Evolutionary conservation across 139 green algal species (phyloP).

Genomic region (Ulvella scutata): DNA sequence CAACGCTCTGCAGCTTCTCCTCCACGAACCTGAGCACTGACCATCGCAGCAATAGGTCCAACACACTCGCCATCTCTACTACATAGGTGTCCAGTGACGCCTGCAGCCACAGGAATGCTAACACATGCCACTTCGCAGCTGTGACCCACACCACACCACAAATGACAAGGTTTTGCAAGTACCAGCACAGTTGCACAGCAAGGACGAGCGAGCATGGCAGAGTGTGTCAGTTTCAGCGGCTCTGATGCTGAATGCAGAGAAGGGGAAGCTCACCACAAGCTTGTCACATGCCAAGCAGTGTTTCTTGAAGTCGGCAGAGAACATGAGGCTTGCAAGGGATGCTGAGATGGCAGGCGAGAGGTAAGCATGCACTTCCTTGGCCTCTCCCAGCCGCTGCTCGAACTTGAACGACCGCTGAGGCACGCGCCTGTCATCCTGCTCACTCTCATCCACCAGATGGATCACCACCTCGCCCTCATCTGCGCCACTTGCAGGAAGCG

Average conservation of each 20-base stretch:
- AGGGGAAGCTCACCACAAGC: constrained; percentile 8
- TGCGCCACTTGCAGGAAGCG: too few species aligned
- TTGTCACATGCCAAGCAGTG: constrained; percentile 61
- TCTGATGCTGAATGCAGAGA: not conserved
- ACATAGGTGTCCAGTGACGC: constrained; percentile 1
- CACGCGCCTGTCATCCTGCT: constrained; percentile 16
- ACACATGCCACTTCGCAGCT: too few species aligned
- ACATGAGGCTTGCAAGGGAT: constrained; percentile 20
- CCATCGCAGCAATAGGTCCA: constrained; percentile 79
- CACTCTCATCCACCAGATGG: constrained; percentile 24
- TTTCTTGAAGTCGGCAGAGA: constrained; percentile 67
- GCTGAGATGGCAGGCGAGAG: constrained; percentile 29
- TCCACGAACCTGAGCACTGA: constrained; percentile 61
- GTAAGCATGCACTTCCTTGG: constrained; percentile 36
- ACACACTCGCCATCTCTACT: constrained; percentile 9
- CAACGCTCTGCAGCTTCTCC: constrained; percentile 51
- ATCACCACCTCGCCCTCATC: constrained; percentile 29
- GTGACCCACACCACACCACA: too few species aligned
- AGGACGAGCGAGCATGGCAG: too few species aligned
- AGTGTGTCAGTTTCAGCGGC: too few species aligned
- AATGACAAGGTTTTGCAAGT: too few species aligned
- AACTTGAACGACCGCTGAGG: constrained; percentile 46
- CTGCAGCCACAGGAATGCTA: constrained; percentile 6
- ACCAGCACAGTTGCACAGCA: too few species aligned
- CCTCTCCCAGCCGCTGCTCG: constrained; percentile 52